Conservation (phyloP, 2,329 filamentous ascomycete genomes). For the Immersiporthe knoxdaviesiana region DNA sequence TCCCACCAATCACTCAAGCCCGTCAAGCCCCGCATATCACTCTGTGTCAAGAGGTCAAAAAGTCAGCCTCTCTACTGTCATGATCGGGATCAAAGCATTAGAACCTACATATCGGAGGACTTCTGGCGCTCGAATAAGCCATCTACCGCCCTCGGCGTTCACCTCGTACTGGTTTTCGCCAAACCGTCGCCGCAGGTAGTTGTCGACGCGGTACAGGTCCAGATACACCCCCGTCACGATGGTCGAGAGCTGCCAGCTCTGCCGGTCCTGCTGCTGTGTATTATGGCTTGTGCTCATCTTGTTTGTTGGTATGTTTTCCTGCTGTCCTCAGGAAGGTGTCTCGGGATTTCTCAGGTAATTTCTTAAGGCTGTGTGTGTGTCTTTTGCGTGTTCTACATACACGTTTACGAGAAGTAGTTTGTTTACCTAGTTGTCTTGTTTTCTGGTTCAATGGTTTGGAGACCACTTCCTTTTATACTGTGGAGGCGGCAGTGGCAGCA, state of each 20-base stretch:
- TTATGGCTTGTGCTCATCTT: not conserved
- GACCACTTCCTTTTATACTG: not conserved
- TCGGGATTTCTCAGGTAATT: not conserved
- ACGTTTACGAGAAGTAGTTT: not conserved
- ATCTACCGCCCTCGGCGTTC: not conserved
- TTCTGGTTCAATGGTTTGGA: not conserved
- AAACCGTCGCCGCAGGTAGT: slow-evolving; percentile 2
- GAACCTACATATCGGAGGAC: too few relatives aligned
- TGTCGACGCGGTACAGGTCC: slow-evolving; percentile 3
- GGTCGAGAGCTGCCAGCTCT: not conserved
- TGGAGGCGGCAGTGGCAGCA: not conserved
- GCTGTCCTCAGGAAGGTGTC: not conserved
- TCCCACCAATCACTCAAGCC: not conserved
- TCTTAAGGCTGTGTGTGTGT: not conserved
- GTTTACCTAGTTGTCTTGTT: too few relatives aligned
- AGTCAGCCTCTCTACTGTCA: too few relatives aligned
- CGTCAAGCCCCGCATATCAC: not conserved
- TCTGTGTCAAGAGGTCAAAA: not conserved
- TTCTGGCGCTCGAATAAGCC: slow-evolving; percentile 1
- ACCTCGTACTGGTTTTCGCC: slow-evolving; percentile 2
- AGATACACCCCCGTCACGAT: not conserved
- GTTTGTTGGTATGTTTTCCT: not conserved
- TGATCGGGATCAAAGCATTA: too few relatives aligned
- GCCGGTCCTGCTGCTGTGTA: not conserved
- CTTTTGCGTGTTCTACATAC: not conserved